These are phyloP conservation scores for Phylloporus sp. DNA, from an alignment of 768 basidiomycete genomes.

Conservation along the genomic window DNA sequence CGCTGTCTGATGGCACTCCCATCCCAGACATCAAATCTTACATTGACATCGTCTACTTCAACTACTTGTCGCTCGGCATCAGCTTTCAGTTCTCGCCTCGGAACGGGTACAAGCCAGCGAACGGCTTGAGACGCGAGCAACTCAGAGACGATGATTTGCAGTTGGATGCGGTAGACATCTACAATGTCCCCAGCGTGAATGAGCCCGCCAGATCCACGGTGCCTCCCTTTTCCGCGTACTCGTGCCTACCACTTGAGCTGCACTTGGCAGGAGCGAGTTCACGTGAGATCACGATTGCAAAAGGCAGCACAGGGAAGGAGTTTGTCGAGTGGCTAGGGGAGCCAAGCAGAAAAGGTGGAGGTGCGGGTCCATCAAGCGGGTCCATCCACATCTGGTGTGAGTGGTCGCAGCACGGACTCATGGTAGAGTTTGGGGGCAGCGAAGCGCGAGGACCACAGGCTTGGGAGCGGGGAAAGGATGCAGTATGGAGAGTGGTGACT, in stretches of 20 bases:
- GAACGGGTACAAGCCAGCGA: conserved; percentile 56
- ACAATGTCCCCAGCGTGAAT: conserved; percentile 51
- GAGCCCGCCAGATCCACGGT: conserved; percentile 28
- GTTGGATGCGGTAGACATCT: conserved; percentile 78
- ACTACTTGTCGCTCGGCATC: conserved; percentile 74
- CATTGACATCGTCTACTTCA: conserved; percentile 82
- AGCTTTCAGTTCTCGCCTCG: conserved; percentile 74
- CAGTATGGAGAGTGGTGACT: conserved; percentile 72
- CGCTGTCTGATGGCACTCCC: conserved; percentile 27
- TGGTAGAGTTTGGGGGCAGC: conserved; percentile 83
- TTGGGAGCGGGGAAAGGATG: conserved; percentile 84
- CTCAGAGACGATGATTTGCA: conserved; percentile 48
- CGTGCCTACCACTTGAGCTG: conserved; percentile 51
- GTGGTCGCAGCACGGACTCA: conserved; percentile 77
- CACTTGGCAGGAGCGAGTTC: conserved; percentile 37
- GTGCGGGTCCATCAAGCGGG: conserved; percentile 75
- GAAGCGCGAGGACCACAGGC: conserved; percentile 77
- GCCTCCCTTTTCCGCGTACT: conserved; percentile 54
- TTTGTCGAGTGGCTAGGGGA: conserved; percentile 77
- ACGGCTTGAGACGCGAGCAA: conserved; percentile 42
- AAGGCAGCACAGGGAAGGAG: conserved; percentile 66
- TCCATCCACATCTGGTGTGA: conserved; percentile 94
- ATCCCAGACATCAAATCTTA: conserved; percentile 72
- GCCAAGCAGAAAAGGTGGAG: conserved; percentile 88
- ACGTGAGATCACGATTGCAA: conserved; percentile 39